Percentiles rank a stretch among this genome's conserved stretches.
Conservation (phyloP, 2,329 filamentous ascomycete genomes). For the Fusarium compactum region DNA sequence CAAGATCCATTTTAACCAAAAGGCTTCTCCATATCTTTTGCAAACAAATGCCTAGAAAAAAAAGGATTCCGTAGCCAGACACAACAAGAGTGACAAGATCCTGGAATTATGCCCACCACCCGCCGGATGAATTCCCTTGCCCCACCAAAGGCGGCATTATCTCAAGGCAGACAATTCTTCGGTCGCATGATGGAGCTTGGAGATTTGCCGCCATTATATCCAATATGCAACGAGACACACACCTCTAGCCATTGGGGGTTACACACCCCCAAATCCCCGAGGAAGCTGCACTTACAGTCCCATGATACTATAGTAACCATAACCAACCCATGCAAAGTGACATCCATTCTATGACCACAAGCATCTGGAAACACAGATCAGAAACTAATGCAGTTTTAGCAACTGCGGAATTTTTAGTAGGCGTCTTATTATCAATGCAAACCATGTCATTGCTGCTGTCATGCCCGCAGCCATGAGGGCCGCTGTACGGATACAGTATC, state of each 20-base stretch:
- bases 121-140: conserved; percentile 46
- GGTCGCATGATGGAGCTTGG: conserved; percentile 16
- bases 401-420: conserved; percentile 21
- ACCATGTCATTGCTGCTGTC: conserved; percentile 18
- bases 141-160: conserved; percentile 44
- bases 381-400: neutral
- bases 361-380: neutral
- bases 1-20: conserved; percentile 24
- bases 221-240: conserved; percentile 18
- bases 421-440: conserved; percentile 42
- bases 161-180: conserved; percentile 12
- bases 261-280: conserved; percentile 8
- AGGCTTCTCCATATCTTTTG: neutral
- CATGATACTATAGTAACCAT: conserved; percentile 28
- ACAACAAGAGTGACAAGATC: neutral
- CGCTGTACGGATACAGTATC: conserved; percentile 15
- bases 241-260: conserved; percentile 9
- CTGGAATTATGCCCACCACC: conserved; percentile 24
- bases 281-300: conserved; percentile 11
- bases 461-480: conserved; percentile 36
- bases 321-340: conserved; percentile 10
- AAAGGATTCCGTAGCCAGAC: neutral
- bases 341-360: conserved; percentile 17
- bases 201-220: conserved; percentile 32
- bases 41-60: neutral